phyloP scores from a whole-genome alignment of 192 early-diverging fungal species.

The Oehlia diaphana region DNA sequence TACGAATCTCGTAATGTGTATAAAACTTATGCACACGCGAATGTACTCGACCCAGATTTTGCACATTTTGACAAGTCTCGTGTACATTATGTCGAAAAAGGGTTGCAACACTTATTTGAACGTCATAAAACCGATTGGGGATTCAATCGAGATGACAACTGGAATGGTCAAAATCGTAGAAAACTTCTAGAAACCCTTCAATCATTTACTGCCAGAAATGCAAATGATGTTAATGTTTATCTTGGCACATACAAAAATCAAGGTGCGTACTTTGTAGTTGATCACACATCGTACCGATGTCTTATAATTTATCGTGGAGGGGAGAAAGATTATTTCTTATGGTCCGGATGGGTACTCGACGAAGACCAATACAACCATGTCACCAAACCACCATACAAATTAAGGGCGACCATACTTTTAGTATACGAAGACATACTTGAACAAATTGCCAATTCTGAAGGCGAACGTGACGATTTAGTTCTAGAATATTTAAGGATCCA shows the following conservation, averaged over 20 bases:
- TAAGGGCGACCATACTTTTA: not conserved
- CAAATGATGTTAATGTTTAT: constrained; percentile 8
- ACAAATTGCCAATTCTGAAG: not conserved
- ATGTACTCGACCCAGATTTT: constrained; percentile 5
- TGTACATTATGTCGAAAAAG: not conserved
- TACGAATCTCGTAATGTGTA: not conserved
- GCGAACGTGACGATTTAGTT: no score
- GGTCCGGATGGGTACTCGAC: constrained; percentile 2
- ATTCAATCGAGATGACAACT: not conserved
- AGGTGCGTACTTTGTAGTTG: constrained; percentile 2
- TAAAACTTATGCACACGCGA: constrained; percentile 14
- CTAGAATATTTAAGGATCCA: not conserved
- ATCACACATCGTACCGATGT: not conserved
- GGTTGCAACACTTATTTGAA: constrained; percentile 10
- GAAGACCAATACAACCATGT: not conserved
- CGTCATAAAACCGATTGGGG: constrained; percentile 7
- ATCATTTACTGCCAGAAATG: constrained; percentile 6
- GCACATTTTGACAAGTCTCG: constrained; percentile 10
- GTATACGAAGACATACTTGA: not conserved
- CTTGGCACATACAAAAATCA: not conserved
- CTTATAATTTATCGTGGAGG: constrained; percentile 20
- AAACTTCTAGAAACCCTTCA: not conserved
- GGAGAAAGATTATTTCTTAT: constrained; percentile 5
- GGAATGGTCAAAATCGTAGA: not conserved
- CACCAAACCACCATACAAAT: not conserved